Evolutionary conservation across 2,329 filamentous ascomycete genomes (phyloP), one percentile per base, ranked within the genome.

Genomic region (Dactylellina cionopaga): DNA sequence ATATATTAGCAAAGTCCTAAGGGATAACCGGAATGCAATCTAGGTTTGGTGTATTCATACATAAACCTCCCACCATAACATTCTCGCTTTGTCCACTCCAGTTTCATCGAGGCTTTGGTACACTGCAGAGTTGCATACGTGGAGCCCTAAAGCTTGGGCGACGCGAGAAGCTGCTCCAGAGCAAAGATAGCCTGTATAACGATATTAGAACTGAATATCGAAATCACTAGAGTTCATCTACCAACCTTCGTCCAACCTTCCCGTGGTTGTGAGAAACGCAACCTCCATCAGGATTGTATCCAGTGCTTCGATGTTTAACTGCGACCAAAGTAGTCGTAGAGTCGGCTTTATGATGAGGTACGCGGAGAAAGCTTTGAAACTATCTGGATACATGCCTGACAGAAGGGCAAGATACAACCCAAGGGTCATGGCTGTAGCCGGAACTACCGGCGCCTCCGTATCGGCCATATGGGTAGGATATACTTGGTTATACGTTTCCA

Each of bases 31-130:
- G 17, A n/a, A 27, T 7, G 9, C 3, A 9, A 35, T 11, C 5
- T 1, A 46, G 10, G 1, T 6, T 25, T 3, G 5, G 11, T 13
- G 4, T 41, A 22, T 29, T 19, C 58, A 46, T 37, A 73, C 62
- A 51, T 73, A 73, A 39, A 73, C 55, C 51, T 73, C 69, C 44
- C 60, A 65, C 69, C 69, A 73, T 46, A 73, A 55, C 59, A 62
- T 60, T 43, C 58, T 65, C 5, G 69, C 69, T n/a, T 59, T 60
- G 19, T 73, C 69, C 10, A 47, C 17, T 19, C 44, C 43, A 27
- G 7, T 37, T 46, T 73, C 60, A 33, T 73, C 69, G 6, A 71
- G 41, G 10, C 33, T 47, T 37, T 71, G 58, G 22, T 51, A 64
- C n/a, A 64, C 41, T n/a, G 66, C 29, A 27, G 66, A 71, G 31